A percentile compares a stretch with the other conserved stretches of the same genome.
phyloP scores from a whole-genome alignment of 768 basidiomycete species.

The Leccinum boreale region DNA sequence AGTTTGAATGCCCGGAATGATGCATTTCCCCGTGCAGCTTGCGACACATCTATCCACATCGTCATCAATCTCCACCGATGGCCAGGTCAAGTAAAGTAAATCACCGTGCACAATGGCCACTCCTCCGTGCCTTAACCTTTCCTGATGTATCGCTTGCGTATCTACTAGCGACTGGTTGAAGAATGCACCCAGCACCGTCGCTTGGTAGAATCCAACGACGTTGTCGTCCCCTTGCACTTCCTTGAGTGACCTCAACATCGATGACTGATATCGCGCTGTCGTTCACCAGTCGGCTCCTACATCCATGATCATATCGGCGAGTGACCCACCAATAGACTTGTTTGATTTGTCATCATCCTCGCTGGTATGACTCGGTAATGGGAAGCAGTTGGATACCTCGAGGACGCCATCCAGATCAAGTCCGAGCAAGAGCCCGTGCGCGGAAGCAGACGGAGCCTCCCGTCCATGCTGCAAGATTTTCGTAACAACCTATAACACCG shows the following conservation, averaged over 20 bases:
- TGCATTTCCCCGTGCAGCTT: conserved; percentile 77
- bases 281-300: conserved; percentile 2
- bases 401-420: conserved; percentile 89
- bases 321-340: conserved; percentile 64
- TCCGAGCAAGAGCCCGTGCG: conserved; percentile 84
- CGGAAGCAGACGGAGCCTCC: conserved; percentile 69
- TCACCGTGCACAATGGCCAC: conserved; percentile 82
- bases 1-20: conserved; percentile 88
- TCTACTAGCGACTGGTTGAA: conserved; percentile 79
- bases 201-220: conserved; percentile 93
- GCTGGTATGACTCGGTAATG: conserved; percentile 65
- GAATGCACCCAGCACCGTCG: conserved; percentile 81
- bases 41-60: conserved; percentile 60
- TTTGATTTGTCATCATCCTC: conserved; percentile 83
- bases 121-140: conserved; percentile 82
- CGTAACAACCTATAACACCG: conserved; percentile 66
- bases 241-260: conserved; percentile 83
- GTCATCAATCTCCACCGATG: conserved; percentile 3
- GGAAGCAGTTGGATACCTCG: conserved; percentile 89
- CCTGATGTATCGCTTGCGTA: conserved; percentile 81
- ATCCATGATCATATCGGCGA: conserved; percentile 5
- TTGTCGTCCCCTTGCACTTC: conserved; percentile 91
- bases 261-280: conserved; percentile 74
- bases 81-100: conserved; percentile 16
- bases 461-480: conserved; percentile 93